These are phyloP conservation scores for Didymellaceae sp. DNA, from an alignment of 2,329 filamentous ascomycete genomes.

Conservation along the genomic window DNA sequence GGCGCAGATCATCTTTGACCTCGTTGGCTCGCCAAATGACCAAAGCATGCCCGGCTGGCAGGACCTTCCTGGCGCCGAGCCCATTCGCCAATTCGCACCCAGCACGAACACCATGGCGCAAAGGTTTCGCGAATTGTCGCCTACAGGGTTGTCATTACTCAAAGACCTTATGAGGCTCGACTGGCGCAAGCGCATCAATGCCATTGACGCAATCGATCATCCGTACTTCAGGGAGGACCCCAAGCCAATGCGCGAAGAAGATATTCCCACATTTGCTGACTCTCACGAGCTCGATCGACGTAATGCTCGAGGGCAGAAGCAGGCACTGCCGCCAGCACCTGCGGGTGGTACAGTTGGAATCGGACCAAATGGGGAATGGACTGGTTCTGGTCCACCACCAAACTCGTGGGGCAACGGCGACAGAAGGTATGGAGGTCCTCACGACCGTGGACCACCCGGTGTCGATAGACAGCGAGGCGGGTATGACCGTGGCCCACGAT, in stretches of 20 bases:
- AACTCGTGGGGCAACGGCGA: conserved; percentile 46
- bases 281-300: conserved; percentile 95
- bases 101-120: conserved; percentile 71
- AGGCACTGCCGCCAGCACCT: conserved; percentile 84
- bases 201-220: conserved; percentile 90
- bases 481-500: conserved; percentile 38
- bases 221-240: conserved; percentile 86
- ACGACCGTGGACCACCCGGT: conserved; percentile 51
- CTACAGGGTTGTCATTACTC: conserved; percentile 78
- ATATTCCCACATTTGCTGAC: conserved; percentile 91
- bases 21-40: conserved; percentile 88
- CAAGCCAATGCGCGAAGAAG: conserved; percentile 78
- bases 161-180: conserved; percentile 85
- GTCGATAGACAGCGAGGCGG: conserved; percentile 40
- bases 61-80: conserved; percentile 79
- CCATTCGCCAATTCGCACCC: conserved; percentile 66
- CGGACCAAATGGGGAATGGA: conserved; percentile 67
- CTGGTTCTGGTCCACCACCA: conserved; percentile 48
- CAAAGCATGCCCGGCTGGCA: conserved; percentile 93
- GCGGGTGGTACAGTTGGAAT: conserved; percentile 89
- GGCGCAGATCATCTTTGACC: conserved; percentile 89
- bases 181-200: conserved; percentile 88
- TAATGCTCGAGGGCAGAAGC: conserved; percentile 86
- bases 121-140: conserved; percentile 77
- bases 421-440: conserved; percentile 40